Evolutionary conservation across 176 grass and related monocot genomes (phyloP).

Genomic region (Neostapfia colusana): DNA sequence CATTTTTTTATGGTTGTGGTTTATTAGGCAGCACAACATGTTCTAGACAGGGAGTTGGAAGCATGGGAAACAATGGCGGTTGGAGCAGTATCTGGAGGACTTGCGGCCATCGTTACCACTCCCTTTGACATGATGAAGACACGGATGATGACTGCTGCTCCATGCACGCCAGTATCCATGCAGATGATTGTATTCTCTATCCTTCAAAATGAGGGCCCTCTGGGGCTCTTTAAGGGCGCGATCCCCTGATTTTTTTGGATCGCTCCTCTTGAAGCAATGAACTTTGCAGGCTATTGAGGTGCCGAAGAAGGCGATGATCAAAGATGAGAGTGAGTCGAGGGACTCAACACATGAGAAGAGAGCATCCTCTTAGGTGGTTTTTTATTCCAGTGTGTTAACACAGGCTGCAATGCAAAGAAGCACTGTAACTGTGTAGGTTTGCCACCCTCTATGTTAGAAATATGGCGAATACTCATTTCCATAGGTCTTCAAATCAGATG

Average conservation of each 20-base stretch:
- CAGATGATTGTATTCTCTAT: slow-evolving; percentile 89
- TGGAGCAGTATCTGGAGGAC: slow-evolving; percentile 81
- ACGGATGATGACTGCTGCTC: slow-evolving; percentile 90
- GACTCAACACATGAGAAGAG: slow-evolving; percentile 33
- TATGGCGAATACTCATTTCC: neutral
- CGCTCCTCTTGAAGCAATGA: slow-evolving; percentile 92
- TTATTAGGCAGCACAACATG: slow-evolving; percentile 63
- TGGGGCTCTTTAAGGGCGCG: slow-evolving; percentile 87
- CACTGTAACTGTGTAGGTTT: neutral
- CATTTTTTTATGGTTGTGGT: neutral
- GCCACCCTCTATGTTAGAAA: neutral
- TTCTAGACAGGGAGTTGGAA: slow-evolving; percentile 72
- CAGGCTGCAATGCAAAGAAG: slow-evolving; percentile 29
- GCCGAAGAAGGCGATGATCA: slow-evolving; percentile 85
- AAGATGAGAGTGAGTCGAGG: slow-evolving; percentile 37
- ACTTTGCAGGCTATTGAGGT: slow-evolving; percentile 94
- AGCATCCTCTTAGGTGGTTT: slow-evolving; percentile 6
- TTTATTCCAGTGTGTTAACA: no score
- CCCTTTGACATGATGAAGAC: slow-evolving; percentile 99
- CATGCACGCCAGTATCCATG: slow-evolving; percentile 78
- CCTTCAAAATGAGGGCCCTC: slow-evolving; percentile 75
- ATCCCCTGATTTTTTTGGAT: slow-evolving; percentile 95
- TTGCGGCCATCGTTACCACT: slow-evolving; percentile 85
- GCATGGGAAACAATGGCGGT: slow-evolving; percentile 85
- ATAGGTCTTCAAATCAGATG: slow-evolving; percentile 8